A percentile compares a stretch with the other conserved stretches of the same genome.
phyloP scores from a whole-genome alignment of 257 asterid species.

The Solanum infundibuliforme region DNA sequence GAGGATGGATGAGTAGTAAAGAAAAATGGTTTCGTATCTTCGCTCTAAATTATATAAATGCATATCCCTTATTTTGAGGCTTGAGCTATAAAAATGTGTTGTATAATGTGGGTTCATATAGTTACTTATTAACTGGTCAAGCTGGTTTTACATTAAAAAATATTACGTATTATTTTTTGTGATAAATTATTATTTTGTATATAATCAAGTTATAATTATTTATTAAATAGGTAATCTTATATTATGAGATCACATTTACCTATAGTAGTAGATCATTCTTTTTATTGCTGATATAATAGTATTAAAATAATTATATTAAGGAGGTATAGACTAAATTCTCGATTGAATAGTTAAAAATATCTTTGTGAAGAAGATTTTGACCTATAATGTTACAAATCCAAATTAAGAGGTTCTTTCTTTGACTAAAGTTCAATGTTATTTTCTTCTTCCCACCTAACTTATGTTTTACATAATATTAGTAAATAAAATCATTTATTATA shows the following conservation, averaged over 20 bases:
- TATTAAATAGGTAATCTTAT: neutral
- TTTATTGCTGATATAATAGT: neutral
- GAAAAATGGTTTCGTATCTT: too few relatives aligned
- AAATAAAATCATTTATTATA: neutral
- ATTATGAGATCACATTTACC: neutral
- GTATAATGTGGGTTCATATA: constrained; percentile 20
- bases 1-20: neutral
- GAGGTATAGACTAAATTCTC: neutral
- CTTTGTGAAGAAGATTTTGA: neutral
- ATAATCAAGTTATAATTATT: neutral
- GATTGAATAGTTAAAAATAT: neutral
- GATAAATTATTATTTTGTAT: neutral
- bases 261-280: neutral
- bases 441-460: neutral
- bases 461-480: neutral
- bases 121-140: constrained; percentile 11
- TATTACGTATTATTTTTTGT: too few relatives aligned
- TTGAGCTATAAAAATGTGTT: constrained; percentile 2
- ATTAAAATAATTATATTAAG: neutral
- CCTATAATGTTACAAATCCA: neutral
- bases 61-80: neutral
- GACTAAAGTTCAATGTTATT: neutral
- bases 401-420: neutral
- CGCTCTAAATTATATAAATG: neutral
- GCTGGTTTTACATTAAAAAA: neutral